phyloP scores from a whole-genome alignment of 2,329 filamentous ascomycete genomes.

The Colletotrichum sp. region DNA sequence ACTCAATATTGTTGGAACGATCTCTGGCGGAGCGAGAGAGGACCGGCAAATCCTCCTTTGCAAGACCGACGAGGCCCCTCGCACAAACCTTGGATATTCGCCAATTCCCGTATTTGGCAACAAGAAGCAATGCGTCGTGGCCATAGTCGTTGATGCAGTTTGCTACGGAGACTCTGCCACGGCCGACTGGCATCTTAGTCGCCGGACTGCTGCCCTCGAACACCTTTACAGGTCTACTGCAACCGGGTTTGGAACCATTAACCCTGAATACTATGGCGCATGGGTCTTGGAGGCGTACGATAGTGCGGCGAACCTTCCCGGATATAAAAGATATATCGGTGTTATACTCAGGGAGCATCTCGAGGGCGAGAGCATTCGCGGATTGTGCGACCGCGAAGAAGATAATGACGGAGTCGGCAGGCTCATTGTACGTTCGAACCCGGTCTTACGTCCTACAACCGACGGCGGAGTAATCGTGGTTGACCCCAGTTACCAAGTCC shows the following conservation, averaged over 20 bases:
- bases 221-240: neutral
- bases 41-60: neutral
- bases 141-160: neutral
- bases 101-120: neutral
- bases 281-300: neutral
- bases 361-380: neutral
- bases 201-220: neutral
- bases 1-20: neutral
- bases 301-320: neutral
- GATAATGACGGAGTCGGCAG: accelerated
- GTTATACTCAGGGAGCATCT: neutral
- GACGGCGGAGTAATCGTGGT: accelerated
- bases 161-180: accelerated
- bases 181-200: neutral
- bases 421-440: accelerated
- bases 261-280: neutral
- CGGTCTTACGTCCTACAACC: accelerated
- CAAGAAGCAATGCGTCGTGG: neutral
- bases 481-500: neutral
- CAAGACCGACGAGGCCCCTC: neutral
- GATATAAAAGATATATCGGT: neutral
- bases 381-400: neutral
- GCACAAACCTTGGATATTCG: neutral
- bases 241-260: neutral
- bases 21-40: neutral